Evolutionary conservation across 2,329 filamentous ascomycete genomes (phyloP).

Genomic region (Botrytis medusae): DNA sequence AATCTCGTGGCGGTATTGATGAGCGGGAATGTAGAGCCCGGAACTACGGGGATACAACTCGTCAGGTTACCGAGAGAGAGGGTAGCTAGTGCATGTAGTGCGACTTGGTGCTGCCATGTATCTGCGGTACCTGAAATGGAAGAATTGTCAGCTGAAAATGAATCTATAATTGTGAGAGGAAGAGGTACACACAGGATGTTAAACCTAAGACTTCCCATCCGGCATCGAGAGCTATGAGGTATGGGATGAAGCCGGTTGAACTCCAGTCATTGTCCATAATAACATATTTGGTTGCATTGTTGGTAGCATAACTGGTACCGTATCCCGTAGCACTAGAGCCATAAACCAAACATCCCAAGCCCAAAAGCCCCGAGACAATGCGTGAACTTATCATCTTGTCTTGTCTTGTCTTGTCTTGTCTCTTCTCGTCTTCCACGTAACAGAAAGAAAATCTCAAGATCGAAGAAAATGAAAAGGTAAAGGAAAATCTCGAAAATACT

Average conservation of each 20-base stretch:
- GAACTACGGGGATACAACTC: conserved; percentile 49
- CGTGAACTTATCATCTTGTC: neutral
- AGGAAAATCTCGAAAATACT: neutral
- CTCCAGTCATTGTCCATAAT: conserved; percentile 45
- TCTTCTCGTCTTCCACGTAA: neutral
- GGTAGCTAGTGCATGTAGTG: conserved; percentile 48
- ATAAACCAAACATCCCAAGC: neutral
- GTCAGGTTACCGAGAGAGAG: conserved; percentile 47
- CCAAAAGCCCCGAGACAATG: neutral
- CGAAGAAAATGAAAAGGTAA: neutral
- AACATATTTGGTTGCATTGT: conserved; percentile 14
- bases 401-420: neutral
- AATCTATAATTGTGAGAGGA: neutral
- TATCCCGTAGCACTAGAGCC: neutral
- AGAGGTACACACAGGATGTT: conserved; percentile 31
- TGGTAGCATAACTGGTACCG: neutral
- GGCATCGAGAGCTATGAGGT: conserved; percentile 46
- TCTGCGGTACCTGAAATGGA: conserved; percentile 43
- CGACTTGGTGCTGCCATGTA: conserved; percentile 48
- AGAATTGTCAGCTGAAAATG: neutral
- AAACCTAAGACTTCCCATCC: conserved; percentile 48
- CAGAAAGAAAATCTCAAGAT: neutral
- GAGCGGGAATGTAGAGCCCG: conserved; percentile 49
- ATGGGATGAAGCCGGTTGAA: conserved; percentile 45
- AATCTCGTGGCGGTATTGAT: conserved; percentile 48